Base-by-base conservation (phyloP, 139 green algal species). In the Tetratostichococcus sp. region DNA sequence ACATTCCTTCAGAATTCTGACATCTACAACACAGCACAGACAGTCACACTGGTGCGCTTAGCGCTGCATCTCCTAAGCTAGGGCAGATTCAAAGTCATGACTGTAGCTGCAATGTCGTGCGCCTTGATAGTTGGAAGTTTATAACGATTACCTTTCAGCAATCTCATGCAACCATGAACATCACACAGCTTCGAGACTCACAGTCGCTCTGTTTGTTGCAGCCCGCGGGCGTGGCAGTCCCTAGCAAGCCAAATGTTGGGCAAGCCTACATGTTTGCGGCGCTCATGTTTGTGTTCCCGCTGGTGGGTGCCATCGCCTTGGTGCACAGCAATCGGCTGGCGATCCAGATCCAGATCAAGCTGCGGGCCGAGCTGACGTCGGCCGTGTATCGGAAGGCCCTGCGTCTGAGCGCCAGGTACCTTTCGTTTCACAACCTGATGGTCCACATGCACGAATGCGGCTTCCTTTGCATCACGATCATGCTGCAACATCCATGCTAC, bases 301-400 rank as follows among this genome's bases (percentile, higher is more conserved):
- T 89, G 30, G 26, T 88, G 35, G 82, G 84, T 35, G 78, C 82
- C 19, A 42, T 89, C 3, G 39, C 32, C 0, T 70, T 77, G 4
- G 72, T 74, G 11, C 75, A 84, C 67, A 67, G 77, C 68, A 84
- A 82, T 42, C 58, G 84, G 21, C 32, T 88, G 30, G 70, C 76
- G 25, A 80, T 86, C 43, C 77, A 77, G 39, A 77, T 73, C 1
- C 82, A 88, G 71, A 71, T 89, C 73, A 84, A 80, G 73, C 73
- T 89, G 39, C 74, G 85, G 1, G 76, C 81, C 19, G 74, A 83
- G 74, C 81, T 97, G 67, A 97, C 93, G 82, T 86, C 88, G 26
- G 86, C 87, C n/a, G 91, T 97, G 71, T 97, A 97, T 82, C 79
- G 91, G 57, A 97, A 97, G 80, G 90, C 88, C 68, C 77, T 95